These are phyloP conservation scores for Jamesozyma rosinii DNA, from an alignment of 805 yeast genomes.

Conservation along the genomic window DNA sequence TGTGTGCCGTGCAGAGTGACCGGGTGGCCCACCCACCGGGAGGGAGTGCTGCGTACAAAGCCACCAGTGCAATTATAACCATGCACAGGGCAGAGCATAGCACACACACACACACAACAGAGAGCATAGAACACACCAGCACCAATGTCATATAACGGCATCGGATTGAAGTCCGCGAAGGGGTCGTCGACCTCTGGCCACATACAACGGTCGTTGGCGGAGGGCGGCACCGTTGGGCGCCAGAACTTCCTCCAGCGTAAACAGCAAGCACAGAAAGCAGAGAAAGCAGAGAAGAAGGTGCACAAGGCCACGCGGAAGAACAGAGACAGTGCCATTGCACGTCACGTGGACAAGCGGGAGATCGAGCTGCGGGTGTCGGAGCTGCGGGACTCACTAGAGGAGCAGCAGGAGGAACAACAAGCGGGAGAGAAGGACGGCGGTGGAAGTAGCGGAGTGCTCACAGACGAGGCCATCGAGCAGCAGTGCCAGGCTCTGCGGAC, in stretches of 20 bases:
- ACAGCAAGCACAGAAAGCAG: not conserved
- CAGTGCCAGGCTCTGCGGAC: constrained; percentile 16
- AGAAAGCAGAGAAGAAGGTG: not conserved
- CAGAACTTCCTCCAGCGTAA: constrained; percentile 3
- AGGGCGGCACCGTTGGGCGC: constrained; percentile 7
- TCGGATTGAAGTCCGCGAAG: constrained; percentile 28
- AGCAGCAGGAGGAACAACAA: constrained; percentile 10
- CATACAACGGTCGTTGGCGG: constrained; percentile 25
- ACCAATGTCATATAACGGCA: constrained; percentile 26
- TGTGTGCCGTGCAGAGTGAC: too few relatives aligned
- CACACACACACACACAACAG: too few relatives aligned
- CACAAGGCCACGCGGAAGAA: not conserved
- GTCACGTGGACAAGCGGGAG: constrained; percentile 19
- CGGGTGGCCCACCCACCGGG: too few relatives aligned
- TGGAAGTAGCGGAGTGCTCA: too few relatives aligned
- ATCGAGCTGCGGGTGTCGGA: constrained; percentile 25
- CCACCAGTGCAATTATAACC: too few relatives aligned
- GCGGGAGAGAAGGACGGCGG: too few relatives aligned
- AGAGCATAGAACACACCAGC: too few relatives aligned
- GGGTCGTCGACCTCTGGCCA: constrained; percentile 31
- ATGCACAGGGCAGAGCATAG: too few relatives aligned
- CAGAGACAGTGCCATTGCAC: not conserved
- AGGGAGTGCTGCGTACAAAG: too few relatives aligned
- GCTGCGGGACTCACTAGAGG: constrained; percentile 23
- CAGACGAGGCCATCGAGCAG: constrained; percentile 15